phyloP scores from a whole-genome alignment of 2,329 filamentous ascomycete genomes.

The Paraphoma sp. region DNA sequence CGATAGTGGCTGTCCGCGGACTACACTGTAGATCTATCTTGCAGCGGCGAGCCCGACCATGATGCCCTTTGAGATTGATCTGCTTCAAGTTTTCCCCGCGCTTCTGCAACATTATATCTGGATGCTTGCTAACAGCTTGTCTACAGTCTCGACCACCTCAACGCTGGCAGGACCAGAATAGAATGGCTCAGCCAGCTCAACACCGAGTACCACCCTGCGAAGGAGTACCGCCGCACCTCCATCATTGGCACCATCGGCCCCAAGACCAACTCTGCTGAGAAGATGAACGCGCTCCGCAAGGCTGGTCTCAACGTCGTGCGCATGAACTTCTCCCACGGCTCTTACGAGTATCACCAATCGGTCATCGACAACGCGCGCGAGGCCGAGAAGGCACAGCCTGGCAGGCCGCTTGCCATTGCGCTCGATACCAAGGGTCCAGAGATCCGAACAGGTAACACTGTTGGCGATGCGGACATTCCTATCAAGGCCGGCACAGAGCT shows the following conservation, averaged over 20 bases:
- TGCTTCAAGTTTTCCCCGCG: constrained; percentile 1
- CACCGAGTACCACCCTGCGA: constrained; percentile 84
- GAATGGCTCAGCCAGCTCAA: constrained; percentile 81
- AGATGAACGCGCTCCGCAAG: constrained; percentile 91
- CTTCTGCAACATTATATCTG: neutral
- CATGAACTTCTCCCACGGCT: constrained; percentile 99
- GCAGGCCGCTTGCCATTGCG: constrained; percentile 93
- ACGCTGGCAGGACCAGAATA: constrained; percentile 71
- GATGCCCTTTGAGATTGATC: neutral
- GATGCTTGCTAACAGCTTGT: constrained; percentile 12
- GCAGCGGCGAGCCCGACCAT: neutral
- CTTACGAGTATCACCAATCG: constrained; percentile 96
- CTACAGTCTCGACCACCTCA: constrained; percentile 71
- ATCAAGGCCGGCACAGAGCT: constrained; percentile 83
- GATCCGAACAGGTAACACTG: constrained; percentile 82
- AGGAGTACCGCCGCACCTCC: constrained; percentile 93
- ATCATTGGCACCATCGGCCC: constrained; percentile 99
- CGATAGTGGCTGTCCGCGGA: too few species aligned
- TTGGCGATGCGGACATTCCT: constrained; percentile 74
- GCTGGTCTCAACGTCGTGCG: constrained; percentile 96
- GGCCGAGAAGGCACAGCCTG: constrained; percentile 77
- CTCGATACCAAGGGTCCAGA: constrained; percentile 86
- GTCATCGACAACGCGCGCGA: constrained; percentile 95
- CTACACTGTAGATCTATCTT: neutral
- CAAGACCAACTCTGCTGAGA: constrained; percentile 98